phyloP scores from a whole-genome alignment of 495 filamentous ascomycete genomes.

The Penicillium paradoxum region DNA sequence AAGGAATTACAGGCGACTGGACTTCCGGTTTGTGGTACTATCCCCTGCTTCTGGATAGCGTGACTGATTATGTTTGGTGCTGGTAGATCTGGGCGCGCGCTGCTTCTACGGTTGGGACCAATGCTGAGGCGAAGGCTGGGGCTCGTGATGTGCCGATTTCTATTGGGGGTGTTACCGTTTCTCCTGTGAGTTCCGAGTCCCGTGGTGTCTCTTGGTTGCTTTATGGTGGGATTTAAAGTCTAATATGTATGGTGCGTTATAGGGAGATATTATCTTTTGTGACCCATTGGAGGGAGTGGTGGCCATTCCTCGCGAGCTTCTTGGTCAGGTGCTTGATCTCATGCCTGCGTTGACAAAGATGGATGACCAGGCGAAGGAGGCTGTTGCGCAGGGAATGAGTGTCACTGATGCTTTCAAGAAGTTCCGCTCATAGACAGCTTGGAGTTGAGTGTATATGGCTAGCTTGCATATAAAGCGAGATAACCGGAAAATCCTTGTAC shows the following conservation, averaged over 20 bases:
- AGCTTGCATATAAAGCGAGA: background rate
- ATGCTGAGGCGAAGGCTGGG: conserved; percentile 54
- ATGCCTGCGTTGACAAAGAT: conserved; percentile 53
- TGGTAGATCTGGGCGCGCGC: conserved; percentile 51
- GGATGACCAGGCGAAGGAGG: conserved; percentile 56
- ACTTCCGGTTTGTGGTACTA: conserved; percentile 41
- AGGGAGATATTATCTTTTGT: conserved; percentile 61
- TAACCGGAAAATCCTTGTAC: background rate
- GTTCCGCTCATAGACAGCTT: conserved; percentile 21
- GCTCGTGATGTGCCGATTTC: conserved; percentile 49
- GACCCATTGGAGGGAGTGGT: conserved; percentile 60
- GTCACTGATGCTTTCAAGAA: conserved; percentile 56
- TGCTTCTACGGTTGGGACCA: conserved; percentile 56
- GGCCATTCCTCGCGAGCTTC: conserved; percentile 50
- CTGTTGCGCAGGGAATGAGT: conserved; percentile 51
- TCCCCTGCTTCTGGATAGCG: background rate
- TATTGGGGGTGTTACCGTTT: conserved; percentile 47
- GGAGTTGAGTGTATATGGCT: background rate
- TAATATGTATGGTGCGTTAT: background rate
- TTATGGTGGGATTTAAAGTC: background rate
- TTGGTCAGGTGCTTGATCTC: conserved; percentile 46
- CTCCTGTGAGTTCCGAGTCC: conserved; percentile 31
- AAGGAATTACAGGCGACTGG: conserved; percentile 42
- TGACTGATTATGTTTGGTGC: background rate
- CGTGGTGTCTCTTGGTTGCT: background rate